A percentile compares a stretch with the other conserved stretches of the same genome.
These are phyloP conservation scores for Setaria viridis DNA, from an alignment of 202 grass and related monocot species.

Conservation along the genomic window DNA sequence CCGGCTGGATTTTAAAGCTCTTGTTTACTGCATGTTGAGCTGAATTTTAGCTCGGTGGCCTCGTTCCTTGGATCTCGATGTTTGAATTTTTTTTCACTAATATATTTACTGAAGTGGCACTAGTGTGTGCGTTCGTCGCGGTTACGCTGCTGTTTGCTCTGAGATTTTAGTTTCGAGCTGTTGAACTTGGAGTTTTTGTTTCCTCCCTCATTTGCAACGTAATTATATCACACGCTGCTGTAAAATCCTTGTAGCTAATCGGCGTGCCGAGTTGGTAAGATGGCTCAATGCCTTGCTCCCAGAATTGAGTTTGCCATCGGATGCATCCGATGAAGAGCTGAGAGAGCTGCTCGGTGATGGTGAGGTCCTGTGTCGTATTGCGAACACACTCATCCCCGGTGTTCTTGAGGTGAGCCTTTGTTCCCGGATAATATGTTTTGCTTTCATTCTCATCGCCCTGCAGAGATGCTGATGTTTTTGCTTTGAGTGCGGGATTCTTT, in stretches of 20 bases:
- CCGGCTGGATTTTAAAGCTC: constrained; percentile 4
- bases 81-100: neutral
- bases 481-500: neutral
- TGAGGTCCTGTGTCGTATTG: constrained; percentile 56
- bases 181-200: neutral
- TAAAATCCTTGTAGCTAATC: constrained; percentile 56
- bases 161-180: constrained; percentile 20
- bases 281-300: constrained; percentile 79
- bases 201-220: constrained; percentile 5
- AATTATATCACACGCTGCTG: neutral
- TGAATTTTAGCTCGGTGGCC: neutral
- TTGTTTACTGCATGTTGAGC: constrained; percentile 8
- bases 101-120: neutral
- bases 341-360: constrained; percentile 77
- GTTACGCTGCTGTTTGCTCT: constrained; percentile 1
- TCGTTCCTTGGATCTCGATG: neutral
- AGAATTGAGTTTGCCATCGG: constrained; percentile 56
- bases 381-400: constrained; percentile 62
- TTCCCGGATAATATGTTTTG: neutral
- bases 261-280: constrained; percentile 52
- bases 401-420: constrained; percentile 53
- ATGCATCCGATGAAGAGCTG: constrained; percentile 82
- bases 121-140: neutral
- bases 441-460: neutral
- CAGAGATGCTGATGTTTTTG: constrained; percentile 27